Evolutionary conservation across 1,284 basidiomycete genomes (phyloP).

Genomic region (Sphagnurus paluster): DNA sequence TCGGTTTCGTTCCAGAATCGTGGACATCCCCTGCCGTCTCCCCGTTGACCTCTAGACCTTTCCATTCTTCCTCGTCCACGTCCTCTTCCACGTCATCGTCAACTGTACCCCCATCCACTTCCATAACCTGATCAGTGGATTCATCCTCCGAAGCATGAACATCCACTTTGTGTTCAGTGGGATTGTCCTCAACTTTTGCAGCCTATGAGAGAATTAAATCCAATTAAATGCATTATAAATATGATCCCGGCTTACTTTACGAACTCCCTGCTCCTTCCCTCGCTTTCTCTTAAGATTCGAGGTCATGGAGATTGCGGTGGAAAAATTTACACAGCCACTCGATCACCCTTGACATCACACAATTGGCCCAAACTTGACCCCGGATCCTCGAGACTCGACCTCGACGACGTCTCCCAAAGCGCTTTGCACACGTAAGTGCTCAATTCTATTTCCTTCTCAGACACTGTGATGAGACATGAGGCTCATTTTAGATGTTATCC

Average conservation of each 20-base stretch:
- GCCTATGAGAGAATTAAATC: slow-evolving; percentile 18
- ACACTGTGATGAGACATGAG: no score
- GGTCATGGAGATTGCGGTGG: slow-evolving; percentile 23
- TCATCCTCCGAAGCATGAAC: slow-evolving; percentile 15
- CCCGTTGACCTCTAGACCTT: slow-evolving; percentile 23
- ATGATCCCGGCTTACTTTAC: slow-evolving; percentile 27
- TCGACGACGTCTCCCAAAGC: no score
- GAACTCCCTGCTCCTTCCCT: slow-evolving; percentile 17
- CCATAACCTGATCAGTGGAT: slow-evolving; percentile 10
- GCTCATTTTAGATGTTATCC: slow-evolving; percentile 3
- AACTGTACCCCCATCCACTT: slow-evolving; percentile 9
- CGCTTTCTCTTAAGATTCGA: slow-evolving; percentile 32
- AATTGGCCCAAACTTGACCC: neutral
- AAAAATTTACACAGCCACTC: slow-evolving; percentile 36
- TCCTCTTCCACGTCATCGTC: slow-evolving; percentile 14
- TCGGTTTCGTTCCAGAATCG: slow-evolving; percentile 28
- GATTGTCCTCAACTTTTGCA: slow-evolving; percentile 24
- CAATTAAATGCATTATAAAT: slow-evolving; percentile 2
- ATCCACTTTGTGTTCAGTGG: slow-evolving; percentile 5
- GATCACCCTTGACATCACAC: slow-evolving; percentile 3
- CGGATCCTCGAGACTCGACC: neutral
- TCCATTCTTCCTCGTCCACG: slow-evolving; percentile 31
- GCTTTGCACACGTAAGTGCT: no score
- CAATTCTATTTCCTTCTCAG: no score
- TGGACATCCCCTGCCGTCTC: slow-evolving; percentile 9